phyloP scores from a whole-genome alignment of 441 rosid species.

The Populus tomentosa region DNA sequence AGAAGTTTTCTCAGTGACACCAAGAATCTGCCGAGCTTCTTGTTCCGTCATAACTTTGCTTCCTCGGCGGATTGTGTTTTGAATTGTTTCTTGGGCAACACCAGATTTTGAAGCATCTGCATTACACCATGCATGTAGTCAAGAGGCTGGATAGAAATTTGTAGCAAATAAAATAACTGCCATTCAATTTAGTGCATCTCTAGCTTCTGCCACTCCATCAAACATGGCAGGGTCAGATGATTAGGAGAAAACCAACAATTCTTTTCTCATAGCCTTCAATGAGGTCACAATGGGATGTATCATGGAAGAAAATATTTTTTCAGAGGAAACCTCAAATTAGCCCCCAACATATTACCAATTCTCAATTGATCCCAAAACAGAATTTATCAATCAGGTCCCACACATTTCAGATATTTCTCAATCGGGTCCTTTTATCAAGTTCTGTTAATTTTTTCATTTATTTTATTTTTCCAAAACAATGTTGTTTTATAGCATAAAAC shows the following conservation, averaged over 20 bases:
- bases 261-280: not conserved
- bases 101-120: conserved; percentile 87
- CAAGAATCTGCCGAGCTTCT: conserved; percentile 89
- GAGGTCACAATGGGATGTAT: not conserved
- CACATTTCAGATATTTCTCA: not conserved
- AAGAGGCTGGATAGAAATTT: not conserved
- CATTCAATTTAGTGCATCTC: not conserved
- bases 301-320: not conserved
- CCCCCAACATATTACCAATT: not conserved
- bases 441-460: not conserved
- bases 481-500: not conserved
- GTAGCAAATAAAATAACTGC: not conserved
- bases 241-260: not conserved
- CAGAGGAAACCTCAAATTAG: not conserved
- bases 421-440: not conserved
- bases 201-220: not conserved
- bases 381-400: not conserved
- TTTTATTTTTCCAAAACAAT: not conserved
- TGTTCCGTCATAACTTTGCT: conserved; percentile 71
- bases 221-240: not conserved
- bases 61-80: conserved; percentile 57
- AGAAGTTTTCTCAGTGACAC: conserved; percentile 56
- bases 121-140: not conserved
- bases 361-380: not conserved
- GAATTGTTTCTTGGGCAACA: conserved; percentile 76